Base-by-base conservation (phyloP, 139 green algal species). In the Micractinium sp. region DNA sequence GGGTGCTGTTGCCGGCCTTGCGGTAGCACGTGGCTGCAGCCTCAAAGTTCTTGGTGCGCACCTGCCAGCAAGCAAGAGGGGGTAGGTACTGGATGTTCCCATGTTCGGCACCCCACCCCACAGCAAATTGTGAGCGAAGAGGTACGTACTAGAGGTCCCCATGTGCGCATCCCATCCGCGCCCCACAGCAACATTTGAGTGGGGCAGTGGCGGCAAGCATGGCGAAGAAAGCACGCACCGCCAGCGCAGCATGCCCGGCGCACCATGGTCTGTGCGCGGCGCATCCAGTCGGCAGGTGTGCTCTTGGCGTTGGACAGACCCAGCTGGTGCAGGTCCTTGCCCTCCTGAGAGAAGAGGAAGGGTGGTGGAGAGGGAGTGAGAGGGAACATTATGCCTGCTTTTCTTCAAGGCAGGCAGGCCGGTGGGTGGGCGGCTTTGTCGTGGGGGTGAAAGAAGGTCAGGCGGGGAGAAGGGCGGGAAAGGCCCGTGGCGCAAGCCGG, bases 261-360 rank as follows among this genome's bases (percentile, higher is more conserved):
- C 35, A 81, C 27, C 82, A 87, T 87, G 20, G 82, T 66, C 82
- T 87, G 66, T 1, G 66, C 82, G 33, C 69, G 63, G 47, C 82
- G 73, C 31, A 87, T 79, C 89, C 89, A 93, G 85, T 93, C 91
- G 23, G 85, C 84, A n/a, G 90, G 69, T 29, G 76, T 90, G 78
- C 39, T 87, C 39, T 81, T 81, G 39, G 39, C 38, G 73, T 91
- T 89, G 75, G 73, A 83, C 76, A 93, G 91, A 20, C 88, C 85
- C 66, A 91, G 85, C 86, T 87, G 73, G 36, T 87, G 77, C 22
- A 88, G 82, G 66, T 92, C 90, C 82, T 81, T 88, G 74, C 91
- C 88, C 25, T 93, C 88, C 67, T 86, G 47, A n/a, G n/a, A n/a
- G n/a, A n/a, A n/a, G n/a, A n/a, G n/a, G 25, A 39, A 33, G 39